phyloP scores from a whole-genome alignment of 2,329 filamentous ascomycete genomes.

The Apiospora hydei region DNA sequence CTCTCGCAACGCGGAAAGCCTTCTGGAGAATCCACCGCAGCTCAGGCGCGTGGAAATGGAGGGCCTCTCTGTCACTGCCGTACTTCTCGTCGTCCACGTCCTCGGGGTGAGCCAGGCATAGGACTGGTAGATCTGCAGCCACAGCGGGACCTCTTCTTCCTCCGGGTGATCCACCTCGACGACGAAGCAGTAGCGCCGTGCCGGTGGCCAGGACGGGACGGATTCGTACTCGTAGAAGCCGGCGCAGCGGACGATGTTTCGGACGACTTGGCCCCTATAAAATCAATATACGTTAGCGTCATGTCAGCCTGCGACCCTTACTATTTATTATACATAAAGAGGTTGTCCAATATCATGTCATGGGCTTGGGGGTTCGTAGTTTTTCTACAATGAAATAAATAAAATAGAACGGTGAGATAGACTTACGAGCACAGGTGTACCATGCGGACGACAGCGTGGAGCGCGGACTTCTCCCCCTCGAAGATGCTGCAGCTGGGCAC shows the following conservation, averaged over 20 bases:
- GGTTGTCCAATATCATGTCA: not conserved
- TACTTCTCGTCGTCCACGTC: not conserved
- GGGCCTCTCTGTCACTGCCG: not conserved
- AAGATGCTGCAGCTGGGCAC: constrained; percentile 7
- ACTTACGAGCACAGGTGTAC: constrained; percentile 1
- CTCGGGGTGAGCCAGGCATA: not conserved
- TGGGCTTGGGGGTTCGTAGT: not conserved
- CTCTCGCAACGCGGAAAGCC: not conserved
- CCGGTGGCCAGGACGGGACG: not conserved
- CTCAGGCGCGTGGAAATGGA: not conserved
- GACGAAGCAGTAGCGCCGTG: not conserved
- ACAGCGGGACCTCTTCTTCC: constrained; percentile 2
- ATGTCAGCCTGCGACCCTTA: not conserved
- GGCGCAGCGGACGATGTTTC: not conserved
- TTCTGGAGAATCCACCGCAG: not conserved
- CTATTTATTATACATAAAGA: too few species aligned
- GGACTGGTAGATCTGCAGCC: not conserved
- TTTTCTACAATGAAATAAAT: too few species aligned
- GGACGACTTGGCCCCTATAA: not conserved
- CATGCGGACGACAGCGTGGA: not conserved
- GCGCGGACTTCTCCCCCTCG: not conserved
- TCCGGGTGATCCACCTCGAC: not conserved
- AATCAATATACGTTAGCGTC: not conserved
- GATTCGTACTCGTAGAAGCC: not conserved
- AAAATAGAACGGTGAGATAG: not conserved